phyloP scores from a whole-genome alignment of 2,329 filamentous ascomycete genomes.

The Fusarium sp. region DNA sequence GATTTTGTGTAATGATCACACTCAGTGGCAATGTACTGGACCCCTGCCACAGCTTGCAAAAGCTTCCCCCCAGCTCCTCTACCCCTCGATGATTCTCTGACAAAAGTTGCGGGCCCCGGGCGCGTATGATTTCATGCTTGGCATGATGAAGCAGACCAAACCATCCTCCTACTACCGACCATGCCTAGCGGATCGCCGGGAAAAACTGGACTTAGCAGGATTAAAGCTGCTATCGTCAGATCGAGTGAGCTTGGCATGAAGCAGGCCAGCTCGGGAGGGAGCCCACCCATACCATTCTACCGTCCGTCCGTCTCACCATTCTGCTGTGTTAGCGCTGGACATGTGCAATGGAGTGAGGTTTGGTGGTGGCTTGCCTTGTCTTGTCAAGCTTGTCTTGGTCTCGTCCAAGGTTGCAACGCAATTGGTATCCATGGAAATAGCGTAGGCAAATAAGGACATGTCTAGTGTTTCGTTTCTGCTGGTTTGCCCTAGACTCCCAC shows the following conservation, averaged over 20 bases:
- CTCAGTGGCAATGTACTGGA: slow-evolving; percentile 23
- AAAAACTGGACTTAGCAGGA: slow-evolving; percentile 17
- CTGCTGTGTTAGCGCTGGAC: slow-evolving; percentile 21
- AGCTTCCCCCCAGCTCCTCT: slow-evolving; percentile 29
- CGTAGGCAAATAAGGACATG: slow-evolving; percentile 7
- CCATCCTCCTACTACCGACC: slow-evolving; percentile 9
- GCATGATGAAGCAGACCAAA: slow-evolving; percentile 21
- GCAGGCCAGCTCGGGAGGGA: slow-evolving; percentile 21
- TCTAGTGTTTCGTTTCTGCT: slow-evolving; percentile 30
- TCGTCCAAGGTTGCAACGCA: slow-evolving; percentile 3
- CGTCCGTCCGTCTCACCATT: neutral
- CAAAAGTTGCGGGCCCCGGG: slow-evolving; percentile 20
- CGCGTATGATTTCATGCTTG: slow-evolving; percentile 44
- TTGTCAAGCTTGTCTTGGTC: slow-evolving; percentile 12
- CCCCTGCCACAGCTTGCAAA: slow-evolving; percentile 28
- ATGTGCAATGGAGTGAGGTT: neutral
- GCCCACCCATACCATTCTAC: neutral
- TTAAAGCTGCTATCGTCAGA: slow-evolving; percentile 10
- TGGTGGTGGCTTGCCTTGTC: slow-evolving; percentile 10
- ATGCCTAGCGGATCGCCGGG: slow-evolving; percentile 11
- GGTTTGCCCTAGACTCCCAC: slow-evolving; percentile 19
- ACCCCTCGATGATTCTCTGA: slow-evolving; percentile 37
- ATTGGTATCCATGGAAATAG: slow-evolving; percentile 17
- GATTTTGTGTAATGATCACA: neutral
- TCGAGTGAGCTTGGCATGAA: slow-evolving; percentile 11